Conservation (phyloP, 192 early-diverging fungal species). For the Coemansia sp. region DNA sequence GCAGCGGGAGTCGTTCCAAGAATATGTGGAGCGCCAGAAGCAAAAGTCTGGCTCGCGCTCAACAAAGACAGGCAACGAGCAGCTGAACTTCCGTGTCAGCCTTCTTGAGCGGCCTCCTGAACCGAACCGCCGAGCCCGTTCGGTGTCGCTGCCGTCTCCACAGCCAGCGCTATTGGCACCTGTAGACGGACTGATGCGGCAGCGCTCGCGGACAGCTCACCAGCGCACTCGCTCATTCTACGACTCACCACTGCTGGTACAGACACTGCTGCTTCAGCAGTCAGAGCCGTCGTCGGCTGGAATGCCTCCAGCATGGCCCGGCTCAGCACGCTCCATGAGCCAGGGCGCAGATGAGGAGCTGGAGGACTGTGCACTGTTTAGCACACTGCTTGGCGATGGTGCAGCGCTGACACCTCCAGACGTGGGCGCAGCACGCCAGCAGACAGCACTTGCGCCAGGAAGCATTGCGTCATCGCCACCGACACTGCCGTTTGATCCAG, state of each 20-base stretch:
- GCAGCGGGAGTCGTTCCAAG: slow-evolving; percentile 30
- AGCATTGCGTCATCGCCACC: slow-evolving; percentile 3
- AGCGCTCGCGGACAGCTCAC: slow-evolving; percentile 6
- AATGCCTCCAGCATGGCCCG: slow-evolving; percentile 9
- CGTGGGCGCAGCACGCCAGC: slow-evolving; percentile 15
- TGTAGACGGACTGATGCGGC: slow-evolving; percentile 3
- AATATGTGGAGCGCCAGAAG: slow-evolving; percentile 45
- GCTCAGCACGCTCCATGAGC: slow-evolving; percentile 4
- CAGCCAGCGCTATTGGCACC: slow-evolving; percentile 9
- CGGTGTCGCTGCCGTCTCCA: slow-evolving; percentile 30
- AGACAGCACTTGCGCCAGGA: slow-evolving; percentile 11
- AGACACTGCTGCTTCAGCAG: slow-evolving; percentile 27
- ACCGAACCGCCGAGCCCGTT: slow-evolving; percentile 18
- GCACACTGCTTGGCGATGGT: slow-evolving; percentile 44
- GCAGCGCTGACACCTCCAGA: slow-evolving; percentile 33
- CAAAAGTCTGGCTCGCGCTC: slow-evolving; percentile 3
- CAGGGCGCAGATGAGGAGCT: slow-evolving; percentile 28
- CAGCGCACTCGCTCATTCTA: slow-evolving; percentile 34
- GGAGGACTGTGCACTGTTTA: slow-evolving; percentile 35
- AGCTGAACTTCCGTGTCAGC: slow-evolving; percentile 52
- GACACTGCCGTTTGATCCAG: slow-evolving; percentile 30
- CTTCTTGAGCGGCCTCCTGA: slow-evolving; percentile 27
- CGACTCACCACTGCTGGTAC: slow-evolving; percentile 35
- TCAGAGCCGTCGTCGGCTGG: slow-evolving; percentile 4
- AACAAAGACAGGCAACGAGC: slow-evolving; percentile 23